These are phyloP conservation scores for Pythium scleroteichum DNA, from an alignment of 352 stramenopile genomes.

Conservation along the genomic window DNA sequence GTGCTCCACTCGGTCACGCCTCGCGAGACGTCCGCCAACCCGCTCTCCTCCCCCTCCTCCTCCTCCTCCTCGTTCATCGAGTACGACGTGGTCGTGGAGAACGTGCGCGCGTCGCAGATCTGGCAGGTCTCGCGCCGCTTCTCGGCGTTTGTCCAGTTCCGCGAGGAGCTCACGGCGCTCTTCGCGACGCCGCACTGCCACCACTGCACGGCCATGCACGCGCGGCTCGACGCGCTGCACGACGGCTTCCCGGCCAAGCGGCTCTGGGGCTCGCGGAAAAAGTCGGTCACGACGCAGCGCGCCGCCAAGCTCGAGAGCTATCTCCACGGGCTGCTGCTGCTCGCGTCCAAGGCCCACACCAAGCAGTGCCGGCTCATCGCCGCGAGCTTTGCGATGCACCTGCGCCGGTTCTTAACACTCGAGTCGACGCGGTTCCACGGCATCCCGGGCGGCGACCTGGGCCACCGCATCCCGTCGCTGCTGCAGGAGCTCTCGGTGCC, in stretches of 20 bases:
- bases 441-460: slow-evolving; percentile 35
- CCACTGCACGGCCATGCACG: slow-evolving; percentile 55
- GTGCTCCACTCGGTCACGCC: slow-evolving; percentile 64
- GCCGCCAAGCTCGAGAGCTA: slow-evolving; percentile 60
- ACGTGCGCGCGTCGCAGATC: slow-evolving; percentile 45
- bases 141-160: slow-evolving; percentile 63
- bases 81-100: slow-evolving; percentile 66
- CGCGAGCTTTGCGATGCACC: slow-evolving; percentile 48
- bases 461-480: slow-evolving; percentile 44
- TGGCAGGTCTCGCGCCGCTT: slow-evolving; percentile 74
- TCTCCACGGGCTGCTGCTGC: slow-evolving; percentile 49
- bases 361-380: slow-evolving; percentile 61
- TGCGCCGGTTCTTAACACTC: slow-evolving; percentile 62
- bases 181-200: slow-evolving; percentile 62
- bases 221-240: slow-evolving; percentile 45
- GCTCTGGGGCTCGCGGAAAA: slow-evolving; percentile 57
- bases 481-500: slow-evolving; percentile 43
- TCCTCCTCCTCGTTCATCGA: slow-evolving; percentile 34
- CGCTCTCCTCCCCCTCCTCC: background rate
- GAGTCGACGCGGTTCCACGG: slow-evolving; percentile 46
- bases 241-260: slow-evolving; percentile 55
- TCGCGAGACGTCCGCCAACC: slow-evolving; percentile 36
- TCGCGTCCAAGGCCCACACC: slow-evolving; percentile 50
- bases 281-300: slow-evolving; percentile 41
- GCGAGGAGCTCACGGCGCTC: slow-evolving; percentile 49